Conservation (phyloP, 1,284 basidiomycete genomes). For the Ceratobasidium sp. region DNA sequence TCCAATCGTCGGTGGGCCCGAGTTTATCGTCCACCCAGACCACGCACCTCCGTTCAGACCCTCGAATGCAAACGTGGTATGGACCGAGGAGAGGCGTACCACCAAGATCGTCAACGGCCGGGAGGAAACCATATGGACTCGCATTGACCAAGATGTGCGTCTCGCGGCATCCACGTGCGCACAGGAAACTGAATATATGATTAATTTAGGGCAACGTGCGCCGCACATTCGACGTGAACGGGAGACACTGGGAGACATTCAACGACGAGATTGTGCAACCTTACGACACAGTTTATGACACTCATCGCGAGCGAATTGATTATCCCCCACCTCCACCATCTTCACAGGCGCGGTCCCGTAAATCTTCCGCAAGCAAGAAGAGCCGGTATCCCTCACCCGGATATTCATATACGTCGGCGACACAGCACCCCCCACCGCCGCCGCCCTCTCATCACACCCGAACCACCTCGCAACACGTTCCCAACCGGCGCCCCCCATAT, state of each 20-base stretch:
- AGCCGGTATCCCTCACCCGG: slow-evolving; percentile 23
- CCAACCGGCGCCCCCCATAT: slow-evolving; percentile 16
- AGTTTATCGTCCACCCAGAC: slow-evolving; percentile 20
- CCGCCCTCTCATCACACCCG: slow-evolving; percentile 16
- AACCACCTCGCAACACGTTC: slow-evolving; percentile 21
- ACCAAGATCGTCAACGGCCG: slow-evolving; percentile 33
- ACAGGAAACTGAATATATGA: background rate
- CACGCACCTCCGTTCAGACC: background rate
- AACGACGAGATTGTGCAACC: slow-evolving; percentile 30
- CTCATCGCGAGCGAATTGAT: slow-evolving; percentile 23
- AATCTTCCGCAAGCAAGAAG: slow-evolving; percentile 21
- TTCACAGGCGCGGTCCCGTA: slow-evolving; percentile 23
- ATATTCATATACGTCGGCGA: slow-evolving; percentile 21
- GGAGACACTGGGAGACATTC: slow-evolving; percentile 29
- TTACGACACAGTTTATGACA: slow-evolving; percentile 14
- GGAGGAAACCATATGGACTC: slow-evolving; percentile 23
- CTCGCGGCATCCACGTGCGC: background rate
- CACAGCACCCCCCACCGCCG: background rate
- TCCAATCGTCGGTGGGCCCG: slow-evolving; percentile 25
- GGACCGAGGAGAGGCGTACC: slow-evolving; percentile 32
- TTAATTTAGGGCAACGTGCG: slow-evolving; percentile 25
- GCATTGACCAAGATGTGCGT: slow-evolving; percentile 17
- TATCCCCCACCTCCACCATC: slow-evolving; percentile 8
- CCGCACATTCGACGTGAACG: slow-evolving; percentile 22
- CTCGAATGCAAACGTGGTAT: slow-evolving; percentile 10